phyloP scores from a whole-genome alignment of 352 stramenopile genomes.

The Phytophthora megakarya region DNA sequence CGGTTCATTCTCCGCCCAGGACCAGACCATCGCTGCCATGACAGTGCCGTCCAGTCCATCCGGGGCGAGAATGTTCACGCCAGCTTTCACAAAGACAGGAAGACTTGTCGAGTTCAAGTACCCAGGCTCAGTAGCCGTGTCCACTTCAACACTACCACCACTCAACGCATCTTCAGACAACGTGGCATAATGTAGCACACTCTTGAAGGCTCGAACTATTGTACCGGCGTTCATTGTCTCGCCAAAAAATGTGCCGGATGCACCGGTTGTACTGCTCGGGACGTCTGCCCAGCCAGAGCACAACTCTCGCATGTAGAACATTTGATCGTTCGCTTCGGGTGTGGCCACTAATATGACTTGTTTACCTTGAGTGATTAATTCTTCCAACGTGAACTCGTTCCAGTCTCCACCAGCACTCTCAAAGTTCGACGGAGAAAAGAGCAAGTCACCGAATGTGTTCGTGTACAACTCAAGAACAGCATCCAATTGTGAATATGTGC shows the following conservation, averaged over 20 bases:
- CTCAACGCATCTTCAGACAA: slow-evolving; percentile 43
- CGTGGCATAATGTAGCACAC: slow-evolving; percentile 56
- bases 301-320: slow-evolving; percentile 58
- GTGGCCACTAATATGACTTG: slow-evolving; percentile 57
- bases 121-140: slow-evolving; percentile 30
- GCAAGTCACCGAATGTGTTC: slow-evolving; percentile 48
- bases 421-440: slow-evolving; percentile 57
- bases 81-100: slow-evolving; percentile 50
- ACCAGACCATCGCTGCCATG: slow-evolving; percentile 67
- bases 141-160: slow-evolving; percentile 19
- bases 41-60: slow-evolving; percentile 56
- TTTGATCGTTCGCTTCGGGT: slow-evolving; percentile 51
- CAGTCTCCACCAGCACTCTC: slow-evolving; percentile 42
- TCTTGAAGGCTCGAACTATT: slow-evolving; percentile 56
- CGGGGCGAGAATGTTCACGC: slow-evolving; percentile 65
- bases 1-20: slow-evolving; percentile 61
- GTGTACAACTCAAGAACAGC: slow-evolving; percentile 56
- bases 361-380: slow-evolving; percentile 54
- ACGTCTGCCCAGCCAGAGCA: slow-evolving; percentile 54
- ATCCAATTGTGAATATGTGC: slow-evolving; percentile 47
- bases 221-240: slow-evolving; percentile 47
- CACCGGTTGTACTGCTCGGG: slow-evolving; percentile 27
- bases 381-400: slow-evolving; percentile 52
- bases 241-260: slow-evolving; percentile 45
- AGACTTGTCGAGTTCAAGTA: slow-evolving; percentile 46